These are phyloP conservation scores for Tuber brumale DNA, from an alignment of 495 filamentous ascomycete genomes.

Conservation along the genomic window DNA sequence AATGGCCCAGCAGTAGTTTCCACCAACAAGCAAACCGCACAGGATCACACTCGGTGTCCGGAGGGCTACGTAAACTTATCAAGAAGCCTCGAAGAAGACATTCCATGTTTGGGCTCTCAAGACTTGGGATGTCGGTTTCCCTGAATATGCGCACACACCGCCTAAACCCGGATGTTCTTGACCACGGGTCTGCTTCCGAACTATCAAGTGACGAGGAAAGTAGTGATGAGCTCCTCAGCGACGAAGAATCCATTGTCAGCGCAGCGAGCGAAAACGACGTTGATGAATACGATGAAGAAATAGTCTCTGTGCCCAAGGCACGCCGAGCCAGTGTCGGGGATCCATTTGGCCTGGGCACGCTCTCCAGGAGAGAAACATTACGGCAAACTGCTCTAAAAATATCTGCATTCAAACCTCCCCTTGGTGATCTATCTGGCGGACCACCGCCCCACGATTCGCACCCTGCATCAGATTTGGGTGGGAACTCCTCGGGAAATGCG, in stretches of 20 bases:
- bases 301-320: constrained; percentile 15
- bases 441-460: constrained; percentile 2
- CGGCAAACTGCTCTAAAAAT: constrained; percentile 23
- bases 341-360: constrained; percentile 39
- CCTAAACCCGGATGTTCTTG: constrained; percentile 58
- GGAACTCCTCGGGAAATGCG: constrained; percentile 13
- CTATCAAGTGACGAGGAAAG: constrained; percentile 46
- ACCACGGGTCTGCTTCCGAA: constrained; percentile 49
- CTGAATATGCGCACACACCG: constrained; percentile 74
- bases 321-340: constrained; percentile 37
- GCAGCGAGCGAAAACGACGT: constrained; percentile 51
- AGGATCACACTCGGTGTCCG: constrained; percentile 25
- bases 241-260: constrained; percentile 47
- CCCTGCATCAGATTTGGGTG: neutral
- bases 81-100: constrained; percentile 45
- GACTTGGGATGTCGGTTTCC: constrained; percentile 53
- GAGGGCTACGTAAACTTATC: constrained; percentile 31
- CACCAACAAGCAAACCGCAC: constrained; percentile 49
- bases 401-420: constrained; percentile 17
- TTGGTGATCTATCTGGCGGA: neutral
- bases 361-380: constrained; percentile 29
- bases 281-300: constrained; percentile 43
- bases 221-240: constrained; percentile 45
- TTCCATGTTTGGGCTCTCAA: constrained; percentile 59
- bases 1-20: constrained; percentile 54